Evolutionary conservation across 1,284 basidiomycete species (phyloP).

Genomic region (Austroboletus niveus): DNA sequence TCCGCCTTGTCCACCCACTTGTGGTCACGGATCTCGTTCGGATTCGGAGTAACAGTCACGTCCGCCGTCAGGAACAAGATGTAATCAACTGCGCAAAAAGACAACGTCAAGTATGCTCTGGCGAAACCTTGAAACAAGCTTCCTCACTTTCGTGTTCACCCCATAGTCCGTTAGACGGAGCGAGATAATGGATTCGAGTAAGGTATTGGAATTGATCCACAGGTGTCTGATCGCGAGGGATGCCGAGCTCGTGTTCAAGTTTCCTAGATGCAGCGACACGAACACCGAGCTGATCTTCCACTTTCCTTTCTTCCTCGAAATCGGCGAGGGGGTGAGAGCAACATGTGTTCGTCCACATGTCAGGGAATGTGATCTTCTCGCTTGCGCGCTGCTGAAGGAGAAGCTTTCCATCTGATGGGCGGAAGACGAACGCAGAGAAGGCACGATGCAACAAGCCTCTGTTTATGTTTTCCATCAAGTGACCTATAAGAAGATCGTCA

Average conservation of each 20-base stretch:
- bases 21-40: constrained; percentile 90
- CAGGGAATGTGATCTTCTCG: constrained; percentile 99
- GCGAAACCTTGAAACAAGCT: not conserved
- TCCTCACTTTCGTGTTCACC: constrained; percentile 95
- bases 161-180: constrained; percentile 91
- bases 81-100: constrained; percentile 80
- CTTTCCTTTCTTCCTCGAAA: constrained; percentile 78
- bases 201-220: constrained; percentile 92
- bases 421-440: constrained; percentile 97
- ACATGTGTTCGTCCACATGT: constrained; percentile 99
- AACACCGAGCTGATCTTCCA: constrained; percentile 83
- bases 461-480: constrained; percentile 97
- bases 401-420: constrained; percentile 92
- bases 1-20: constrained; percentile 93
- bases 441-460: constrained; percentile 95
- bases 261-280: constrained; percentile 90
- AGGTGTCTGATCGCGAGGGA: constrained; percentile 75
- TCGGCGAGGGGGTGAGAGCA: constrained; percentile 97
- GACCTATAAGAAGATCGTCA: constrained; percentile 47
- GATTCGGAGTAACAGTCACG: constrained; percentile 82
- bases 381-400: constrained; percentile 92
- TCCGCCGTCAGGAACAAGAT: constrained; percentile 93
- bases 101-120: constrained; percentile 2
- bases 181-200: constrained; percentile 96
- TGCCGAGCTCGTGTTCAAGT: constrained; percentile 96